Percentiles rank a stretch among this genome's conserved stretches.
Conservation (phyloP, 2,329 filamentous ascomycete species). For the Botrytis porri region DNA sequence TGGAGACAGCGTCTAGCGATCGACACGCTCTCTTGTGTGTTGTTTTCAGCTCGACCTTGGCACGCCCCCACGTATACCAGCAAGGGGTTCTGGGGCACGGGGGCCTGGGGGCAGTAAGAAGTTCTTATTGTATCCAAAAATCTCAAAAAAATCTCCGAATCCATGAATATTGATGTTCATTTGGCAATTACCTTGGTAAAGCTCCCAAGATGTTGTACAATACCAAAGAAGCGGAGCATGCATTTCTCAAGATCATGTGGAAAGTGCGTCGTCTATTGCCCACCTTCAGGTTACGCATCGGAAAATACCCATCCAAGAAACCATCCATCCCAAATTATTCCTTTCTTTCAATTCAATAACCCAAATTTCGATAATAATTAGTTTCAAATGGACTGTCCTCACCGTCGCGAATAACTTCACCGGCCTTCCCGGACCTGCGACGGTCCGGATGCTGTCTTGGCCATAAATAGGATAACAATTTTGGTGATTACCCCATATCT, state of each 20-base stretch:
- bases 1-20: not conserved
- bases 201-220: not conserved
- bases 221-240: not conserved
- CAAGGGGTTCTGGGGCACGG: not conserved
- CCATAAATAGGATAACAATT: not conserved
- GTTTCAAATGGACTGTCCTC: not conserved
- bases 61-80: not conserved
- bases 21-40: not conserved
- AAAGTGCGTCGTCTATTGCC: not conserved
- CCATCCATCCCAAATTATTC: not conserved
- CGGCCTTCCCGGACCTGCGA: not conserved
- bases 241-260: not conserved
- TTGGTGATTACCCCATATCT: not conserved
- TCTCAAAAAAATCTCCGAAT: not conserved
- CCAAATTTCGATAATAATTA: not conserved
- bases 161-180: not conserved
- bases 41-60: conserved; percentile 17
- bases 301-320: not conserved
- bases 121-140: not conserved
- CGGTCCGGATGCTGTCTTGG: not conserved
- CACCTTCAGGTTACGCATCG: not conserved
- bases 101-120: not conserved
- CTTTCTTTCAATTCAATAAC: not conserved
- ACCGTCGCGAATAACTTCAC: not conserved
- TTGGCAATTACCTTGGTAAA: not conserved